Base-by-base conservation (phyloP, 805 yeast genomes). In the Komagataella pastoris region DNA sequence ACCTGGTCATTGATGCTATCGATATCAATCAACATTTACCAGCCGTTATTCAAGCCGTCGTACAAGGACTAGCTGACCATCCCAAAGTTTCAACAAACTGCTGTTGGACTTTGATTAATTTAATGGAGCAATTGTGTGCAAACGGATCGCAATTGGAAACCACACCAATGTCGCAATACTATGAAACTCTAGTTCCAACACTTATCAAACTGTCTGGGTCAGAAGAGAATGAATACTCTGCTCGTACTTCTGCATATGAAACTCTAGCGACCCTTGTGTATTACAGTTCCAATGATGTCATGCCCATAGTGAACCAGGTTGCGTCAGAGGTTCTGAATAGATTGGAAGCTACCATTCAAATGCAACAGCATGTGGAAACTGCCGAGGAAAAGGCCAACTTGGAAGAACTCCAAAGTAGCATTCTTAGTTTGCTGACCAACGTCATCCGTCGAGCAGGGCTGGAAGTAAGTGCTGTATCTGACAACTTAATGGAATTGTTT, bases 221-320 rank as follows among this genome's bases (percentile, higher is more conserved):
- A 61, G 60, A 70, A 17, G 96, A 88, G 61, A 93, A 93, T 61
- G 98, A 91, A 64, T 76, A 79, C 62, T 82, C 88, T 54, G 79
- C 95, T 5, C 78, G 98, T 63, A 91, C 98, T 1, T 88, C 97
- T n/a, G 95, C 98, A 1, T 93, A 88, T 65, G 97, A 95, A 68
- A 95, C 97, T 0, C 71, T 93, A 57, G 82, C 96, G 1, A 75
- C 91, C 0, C 71, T 90, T 61, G 96, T 91, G 21, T 75, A 81
- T 49, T 85, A 77, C 65, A 76, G 91, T 61, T 80, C 95, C 5
- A 74, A 73, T 47, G 86, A 80, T 60, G 85, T 85, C 46, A 73
- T 85, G 65, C 80, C 79, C 44, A 66, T 81, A 21, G 83, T 90
- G 44, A 82, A 85, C 54, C 73, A 75, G 48, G 77, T 91, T 57